Evolutionary conservation across 2,329 filamentous ascomycete species (phyloP).

Genomic region (Ceratocystis harringtonii): DNA sequence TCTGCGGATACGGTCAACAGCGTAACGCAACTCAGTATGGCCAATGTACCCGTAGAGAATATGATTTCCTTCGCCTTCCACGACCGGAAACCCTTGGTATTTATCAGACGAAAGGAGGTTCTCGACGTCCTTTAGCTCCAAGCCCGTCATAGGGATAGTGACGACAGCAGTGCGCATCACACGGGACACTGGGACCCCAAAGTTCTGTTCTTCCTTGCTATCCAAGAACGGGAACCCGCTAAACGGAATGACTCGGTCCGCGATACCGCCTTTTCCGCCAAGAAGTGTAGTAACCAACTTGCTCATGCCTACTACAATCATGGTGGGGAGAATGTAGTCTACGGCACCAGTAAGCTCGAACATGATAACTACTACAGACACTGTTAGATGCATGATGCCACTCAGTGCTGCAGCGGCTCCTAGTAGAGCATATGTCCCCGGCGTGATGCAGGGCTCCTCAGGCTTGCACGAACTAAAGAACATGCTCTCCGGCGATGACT

Average conservation of each 20-base stretch:
- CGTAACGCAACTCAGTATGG: conserved; percentile 79
- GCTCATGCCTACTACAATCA: conserved; percentile 96
- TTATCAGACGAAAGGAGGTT: conserved; percentile 58
- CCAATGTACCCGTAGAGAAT: conserved; percentile 83
- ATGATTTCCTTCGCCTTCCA: conserved; percentile 56
- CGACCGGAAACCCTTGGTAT: conserved; percentile 86
- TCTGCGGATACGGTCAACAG: conserved; percentile 63
- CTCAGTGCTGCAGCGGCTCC: conserved; percentile 82
- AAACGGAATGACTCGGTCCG: conserved; percentile 97
- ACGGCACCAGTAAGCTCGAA: conserved; percentile 95
- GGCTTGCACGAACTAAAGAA: conserved; percentile 85
- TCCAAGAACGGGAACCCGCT: conserved; percentile 94
- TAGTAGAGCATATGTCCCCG: conserved; percentile 90
- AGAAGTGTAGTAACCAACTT: conserved; percentile 85
- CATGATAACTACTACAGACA: conserved; percentile 98
- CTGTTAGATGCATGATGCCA: conserved; percentile 95
- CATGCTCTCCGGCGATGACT: conserved; percentile 62
- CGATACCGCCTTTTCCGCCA: conserved; percentile 79
- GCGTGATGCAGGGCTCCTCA: conserved; percentile 90
- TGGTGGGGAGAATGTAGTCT: conserved; percentile 92
- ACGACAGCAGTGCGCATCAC: conserved; percentile 72
- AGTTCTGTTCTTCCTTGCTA: conserved; percentile 93
- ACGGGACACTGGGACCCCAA: conserved; percentile 81
- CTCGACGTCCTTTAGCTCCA: conserved; percentile 65
- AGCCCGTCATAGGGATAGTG: conserved; percentile 56